Evolutionary conservation across 495 filamentous ascomycete species (phyloP).

Genomic region (Hypoxylon lenormandii): DNA sequence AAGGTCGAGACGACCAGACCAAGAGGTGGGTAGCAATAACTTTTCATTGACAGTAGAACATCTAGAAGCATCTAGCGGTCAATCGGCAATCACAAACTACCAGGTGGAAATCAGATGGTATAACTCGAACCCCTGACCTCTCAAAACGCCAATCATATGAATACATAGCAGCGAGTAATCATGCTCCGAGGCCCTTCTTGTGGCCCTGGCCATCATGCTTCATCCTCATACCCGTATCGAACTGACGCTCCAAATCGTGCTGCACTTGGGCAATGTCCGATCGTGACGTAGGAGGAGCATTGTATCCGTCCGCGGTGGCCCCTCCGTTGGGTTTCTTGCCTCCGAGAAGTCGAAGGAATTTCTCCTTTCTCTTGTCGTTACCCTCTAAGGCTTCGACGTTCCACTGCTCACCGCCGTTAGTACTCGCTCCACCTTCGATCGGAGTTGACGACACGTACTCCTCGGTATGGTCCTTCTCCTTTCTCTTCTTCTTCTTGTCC

Average conservation of each 20-base stretch:
- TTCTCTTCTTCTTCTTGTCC: conserved; percentile 39
- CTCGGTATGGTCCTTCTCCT: conserved; percentile 40
- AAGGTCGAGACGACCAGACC: not conserved
- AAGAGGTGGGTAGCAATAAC: conserved; percentile 7
- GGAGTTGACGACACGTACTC: conserved; percentile 34
- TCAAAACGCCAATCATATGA: conserved; percentile 37
- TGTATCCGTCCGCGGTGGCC: conserved; percentile 19
- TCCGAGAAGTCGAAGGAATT: conserved; percentile 69
- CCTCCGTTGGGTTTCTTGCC: conserved; percentile 56
- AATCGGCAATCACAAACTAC: conserved; percentile 12
- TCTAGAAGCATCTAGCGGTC: conserved; percentile 5
- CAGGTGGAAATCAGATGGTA: conserved; percentile 33
- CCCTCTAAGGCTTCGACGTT: conserved; percentile 65
- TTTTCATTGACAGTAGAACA: conserved; percentile 8
- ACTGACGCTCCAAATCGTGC: conserved; percentile 70
- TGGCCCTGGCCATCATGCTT: conserved; percentile 66
- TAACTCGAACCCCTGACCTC: conserved; percentile 25
- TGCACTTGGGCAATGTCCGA: conserved; percentile 59
- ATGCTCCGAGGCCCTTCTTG: conserved; percentile 67
- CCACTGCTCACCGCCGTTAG: conserved; percentile 58
- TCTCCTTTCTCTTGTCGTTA: conserved; percentile 62
- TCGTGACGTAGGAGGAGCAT: conserved; percentile 30
- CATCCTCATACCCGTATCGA: conserved; percentile 67
- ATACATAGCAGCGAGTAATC: conserved; percentile 31
- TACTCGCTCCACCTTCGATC: conserved; percentile 21